These are phyloP conservation scores for Mycocentrospora acerina DNA, from an alignment of 2,329 filamentous ascomycete genomes.

Conservation along the genomic window DNA sequence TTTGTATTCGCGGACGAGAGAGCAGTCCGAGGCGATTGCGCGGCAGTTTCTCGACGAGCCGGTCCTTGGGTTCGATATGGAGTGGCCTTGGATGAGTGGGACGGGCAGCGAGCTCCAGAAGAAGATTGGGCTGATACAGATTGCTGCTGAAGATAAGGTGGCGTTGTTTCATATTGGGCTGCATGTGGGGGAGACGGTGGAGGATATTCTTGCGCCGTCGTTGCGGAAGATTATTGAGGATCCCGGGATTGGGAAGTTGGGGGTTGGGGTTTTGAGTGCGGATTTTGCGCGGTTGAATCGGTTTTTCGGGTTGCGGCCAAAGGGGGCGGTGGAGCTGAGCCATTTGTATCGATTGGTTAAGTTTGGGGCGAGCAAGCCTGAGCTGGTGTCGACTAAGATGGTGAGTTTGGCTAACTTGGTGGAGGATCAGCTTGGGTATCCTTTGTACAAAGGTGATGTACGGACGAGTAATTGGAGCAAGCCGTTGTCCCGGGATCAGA, in stretches of 20 bases:
- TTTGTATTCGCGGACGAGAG: slow-evolving; percentile 73
- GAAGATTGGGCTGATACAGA: slow-evolving; percentile 79
- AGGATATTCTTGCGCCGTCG: slow-evolving; percentile 68
- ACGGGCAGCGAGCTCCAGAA: slow-evolving; percentile 56
- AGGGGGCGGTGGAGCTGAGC: slow-evolving; percentile 76
- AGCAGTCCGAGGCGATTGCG: slow-evolving; percentile 66
- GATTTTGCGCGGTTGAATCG: slow-evolving; percentile 66
- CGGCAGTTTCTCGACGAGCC: slow-evolving; percentile 68
- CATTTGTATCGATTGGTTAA: slow-evolving; percentile 79
- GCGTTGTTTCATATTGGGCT: slow-evolving; percentile 79
- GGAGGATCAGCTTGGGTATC: slow-evolving; percentile 68
- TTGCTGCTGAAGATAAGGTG: slow-evolving; percentile 75
- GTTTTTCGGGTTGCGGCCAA: slow-evolving; percentile 64
- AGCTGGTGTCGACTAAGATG: slow-evolving; percentile 44
- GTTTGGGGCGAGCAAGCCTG: slow-evolving; percentile 56
- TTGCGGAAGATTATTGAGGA: slow-evolving; percentile 74
- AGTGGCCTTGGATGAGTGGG: slow-evolving; percentile 66
- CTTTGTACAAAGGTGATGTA: slow-evolving; percentile 78
- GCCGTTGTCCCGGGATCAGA: slow-evolving; percentile 63
- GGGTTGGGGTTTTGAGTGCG: slow-evolving; percentile 68
- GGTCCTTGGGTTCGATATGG: slow-evolving; percentile 84
- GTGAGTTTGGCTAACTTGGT: slow-evolving; percentile 71
- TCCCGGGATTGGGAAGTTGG: slow-evolving; percentile 68
- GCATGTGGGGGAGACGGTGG: slow-evolving; percentile 43
- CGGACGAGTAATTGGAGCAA: slow-evolving; percentile 74